Evolutionary conservation across 2,329 filamentous ascomycete species (phyloP).

Genomic region (Penicillium glabrum): DNA sequence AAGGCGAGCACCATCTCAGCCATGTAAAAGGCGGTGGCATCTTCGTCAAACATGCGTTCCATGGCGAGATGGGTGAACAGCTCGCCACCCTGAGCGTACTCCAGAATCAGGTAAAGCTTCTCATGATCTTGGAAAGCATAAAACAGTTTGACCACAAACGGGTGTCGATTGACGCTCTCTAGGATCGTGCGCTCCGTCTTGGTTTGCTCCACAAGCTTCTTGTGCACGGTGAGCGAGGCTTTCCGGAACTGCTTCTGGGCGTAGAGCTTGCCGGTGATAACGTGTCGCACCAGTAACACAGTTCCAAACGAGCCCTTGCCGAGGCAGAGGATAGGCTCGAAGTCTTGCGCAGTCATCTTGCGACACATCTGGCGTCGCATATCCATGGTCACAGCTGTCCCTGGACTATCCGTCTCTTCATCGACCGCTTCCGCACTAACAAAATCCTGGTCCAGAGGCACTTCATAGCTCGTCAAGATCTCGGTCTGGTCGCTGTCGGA

Average conservation of each 20-base stretch:
- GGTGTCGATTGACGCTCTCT: constrained; percentile 93
- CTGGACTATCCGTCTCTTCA: constrained; percentile 30
- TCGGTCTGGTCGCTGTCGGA: constrained; percentile 68
- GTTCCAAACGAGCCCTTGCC: constrained; percentile 97
- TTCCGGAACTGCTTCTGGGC: constrained; percentile 99
- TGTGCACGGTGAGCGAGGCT: constrained; percentile 90
- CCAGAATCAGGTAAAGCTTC: constrained; percentile 94
- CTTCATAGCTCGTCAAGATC: constrained; percentile 76
- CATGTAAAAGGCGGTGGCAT: constrained; percentile 94
- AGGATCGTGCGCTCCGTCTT: constrained; percentile 94
- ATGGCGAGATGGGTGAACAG: constrained; percentile 92
- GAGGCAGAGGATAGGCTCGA: constrained; percentile 84
- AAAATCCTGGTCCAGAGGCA: constrained; percentile 81
- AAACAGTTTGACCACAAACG: constrained; percentile 96
- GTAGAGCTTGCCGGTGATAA: constrained; percentile 80
- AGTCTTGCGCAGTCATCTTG: constrained; percentile 91
- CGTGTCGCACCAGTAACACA: constrained; percentile 89
- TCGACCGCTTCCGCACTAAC: constrained; percentile 59
- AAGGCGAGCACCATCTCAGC: constrained; percentile 95
- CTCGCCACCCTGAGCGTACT: constrained; percentile 96
- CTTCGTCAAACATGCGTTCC: constrained; percentile 92
- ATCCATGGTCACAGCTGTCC: constrained; percentile 46
- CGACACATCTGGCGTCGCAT: constrained; percentile 56
- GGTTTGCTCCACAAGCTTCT: constrained; percentile 93
- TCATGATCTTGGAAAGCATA: constrained; percentile 98